phyloP scores from a whole-genome alignment of 192 early-diverging fungal genomes.

The Coemansia sp. region DNA sequence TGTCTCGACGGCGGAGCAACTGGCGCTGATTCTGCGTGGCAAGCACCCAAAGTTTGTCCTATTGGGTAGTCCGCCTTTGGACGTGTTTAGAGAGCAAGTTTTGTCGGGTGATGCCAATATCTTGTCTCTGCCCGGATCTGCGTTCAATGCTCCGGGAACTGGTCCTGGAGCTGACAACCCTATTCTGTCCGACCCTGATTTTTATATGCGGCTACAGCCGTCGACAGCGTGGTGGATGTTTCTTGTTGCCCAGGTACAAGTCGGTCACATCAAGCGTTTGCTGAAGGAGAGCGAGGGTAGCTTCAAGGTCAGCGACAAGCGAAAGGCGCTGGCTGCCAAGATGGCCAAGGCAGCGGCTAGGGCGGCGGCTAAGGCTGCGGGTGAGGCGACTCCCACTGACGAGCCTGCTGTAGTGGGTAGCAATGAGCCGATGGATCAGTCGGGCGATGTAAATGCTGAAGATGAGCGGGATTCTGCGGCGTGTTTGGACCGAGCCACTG shows the following conservation, averaged over 20 bases:
- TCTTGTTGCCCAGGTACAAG: constrained; percentile 55
- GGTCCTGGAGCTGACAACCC: constrained; percentile 57
- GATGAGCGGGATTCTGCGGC: background rate
- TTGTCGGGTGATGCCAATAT: constrained; percentile 48
- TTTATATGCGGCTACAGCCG: constrained; percentile 58
- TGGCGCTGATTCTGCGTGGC: constrained; percentile 54
- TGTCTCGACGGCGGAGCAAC: constrained; percentile 55
- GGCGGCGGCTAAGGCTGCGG: constrained; percentile 7
- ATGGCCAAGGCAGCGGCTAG: constrained; percentile 13
- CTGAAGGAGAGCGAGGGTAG: constrained; percentile 52
- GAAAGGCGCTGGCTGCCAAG: constrained; percentile 27
- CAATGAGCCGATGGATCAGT: background rate
- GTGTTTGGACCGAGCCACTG: background rate
- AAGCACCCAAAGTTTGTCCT: constrained; percentile 56
- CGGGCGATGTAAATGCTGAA: background rate
- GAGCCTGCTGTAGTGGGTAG: background rate
- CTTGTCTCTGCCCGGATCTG: constrained; percentile 46
- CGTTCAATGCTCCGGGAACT: constrained; percentile 52
- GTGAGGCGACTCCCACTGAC: background rate
- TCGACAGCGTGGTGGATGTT: constrained; percentile 60
- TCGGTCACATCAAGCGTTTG: constrained; percentile 56
- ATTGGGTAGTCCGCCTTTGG: constrained; percentile 33
- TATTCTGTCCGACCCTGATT: constrained; percentile 52
- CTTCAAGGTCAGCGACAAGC: constrained; percentile 45
- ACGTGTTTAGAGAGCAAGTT: constrained; percentile 49